These are phyloP conservation scores for Leccinellum rugosiceps DNA, from an alignment of 768 basidiomycete species.

Conservation along the genomic window DNA sequence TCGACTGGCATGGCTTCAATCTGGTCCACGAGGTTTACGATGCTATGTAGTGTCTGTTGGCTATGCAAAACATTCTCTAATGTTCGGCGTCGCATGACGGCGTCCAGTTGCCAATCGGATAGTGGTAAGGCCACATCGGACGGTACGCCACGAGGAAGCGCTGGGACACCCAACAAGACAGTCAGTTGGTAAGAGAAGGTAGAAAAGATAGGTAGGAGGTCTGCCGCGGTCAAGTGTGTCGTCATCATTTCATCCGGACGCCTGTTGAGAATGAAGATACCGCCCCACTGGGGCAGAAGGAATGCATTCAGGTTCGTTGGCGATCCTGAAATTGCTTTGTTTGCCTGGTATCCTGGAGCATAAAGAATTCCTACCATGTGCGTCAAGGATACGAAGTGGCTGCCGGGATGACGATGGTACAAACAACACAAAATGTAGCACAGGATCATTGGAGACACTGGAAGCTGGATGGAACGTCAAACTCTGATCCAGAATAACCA, in stretches of 20 bases:
- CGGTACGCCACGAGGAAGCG: constrained; percentile 48
- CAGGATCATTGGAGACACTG: constrained; percentile 88
- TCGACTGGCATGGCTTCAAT: constrained; percentile 93
- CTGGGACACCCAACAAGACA: constrained; percentile 77
- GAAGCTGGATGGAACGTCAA: constrained; percentile 57
- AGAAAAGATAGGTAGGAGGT: constrained; percentile 53
- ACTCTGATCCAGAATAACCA: background rate
- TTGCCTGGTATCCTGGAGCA: constrained; percentile 2
- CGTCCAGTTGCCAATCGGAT: constrained; percentile 79
- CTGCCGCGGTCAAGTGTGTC: constrained; percentile 33
- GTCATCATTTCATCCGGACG: constrained; percentile 24
- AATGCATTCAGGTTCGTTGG: constrained; percentile 62
- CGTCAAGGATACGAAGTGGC: constrained; percentile 66
- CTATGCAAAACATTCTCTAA: constrained; percentile 65
- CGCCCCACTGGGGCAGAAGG: constrained; percentile 92
- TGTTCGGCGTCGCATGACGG: constrained; percentile 67
- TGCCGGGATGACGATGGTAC: constrained; percentile 68
- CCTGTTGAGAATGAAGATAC: constrained; percentile 76
- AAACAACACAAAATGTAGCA: constrained; percentile 89
- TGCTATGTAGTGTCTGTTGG: constrained; percentile 76
- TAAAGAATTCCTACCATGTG: constrained; percentile 40
- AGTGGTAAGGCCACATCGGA: constrained; percentile 31
- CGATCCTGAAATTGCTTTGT: constrained; percentile 37
- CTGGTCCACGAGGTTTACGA: constrained; percentile 77
- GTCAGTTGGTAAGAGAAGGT: constrained; percentile 72